These are phyloP conservation scores for Phaffia australis DNA, from an alignment of 768 basidiomycete species.

Conservation along the genomic window DNA sequence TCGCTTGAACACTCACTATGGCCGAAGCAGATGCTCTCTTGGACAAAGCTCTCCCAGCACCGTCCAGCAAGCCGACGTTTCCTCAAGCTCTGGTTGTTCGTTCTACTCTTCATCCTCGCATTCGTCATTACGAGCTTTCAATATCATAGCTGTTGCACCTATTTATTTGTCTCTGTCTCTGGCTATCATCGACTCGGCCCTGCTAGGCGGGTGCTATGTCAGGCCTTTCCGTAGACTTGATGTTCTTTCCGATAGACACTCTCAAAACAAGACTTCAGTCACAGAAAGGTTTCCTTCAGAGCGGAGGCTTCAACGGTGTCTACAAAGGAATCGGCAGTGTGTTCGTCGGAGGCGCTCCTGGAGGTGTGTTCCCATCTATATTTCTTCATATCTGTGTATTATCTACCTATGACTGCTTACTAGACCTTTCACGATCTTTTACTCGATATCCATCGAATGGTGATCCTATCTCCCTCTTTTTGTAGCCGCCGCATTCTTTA, in stretches of 20 bases:
- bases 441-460: background rate
- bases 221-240: slow-evolving; percentile 82
- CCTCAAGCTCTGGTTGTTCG: slow-evolving; percentile 25
- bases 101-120: background rate
- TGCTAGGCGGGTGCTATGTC: slow-evolving; percentile 75
- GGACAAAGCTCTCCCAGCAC: background rate
- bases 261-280: slow-evolving; percentile 92
- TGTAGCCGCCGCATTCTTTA: slow-evolving; percentile 90
- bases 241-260: slow-evolving; percentile 95
- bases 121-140: background rate
- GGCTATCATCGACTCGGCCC: too few species aligned
- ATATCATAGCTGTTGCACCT: background rate
- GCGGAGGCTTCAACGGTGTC: slow-evolving; percentile 80
- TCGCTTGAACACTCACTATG: background rate
- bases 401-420: background rate
- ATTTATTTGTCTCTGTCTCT: background rate
- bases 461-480: background rate
- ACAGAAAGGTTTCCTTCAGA: slow-evolving; percentile 65
- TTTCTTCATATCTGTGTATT: background rate
- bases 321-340: slow-evolving; percentile 93
- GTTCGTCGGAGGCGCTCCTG: slow-evolving; percentile 85
- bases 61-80: slow-evolving; percentile 11
- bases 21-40: background rate
- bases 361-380: slow-evolving; percentile 48
- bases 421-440: background rate